Evolutionary conservation across 2,329 filamentous ascomycete species (phyloP).

Genomic region (Alternaria sp.): DNA sequence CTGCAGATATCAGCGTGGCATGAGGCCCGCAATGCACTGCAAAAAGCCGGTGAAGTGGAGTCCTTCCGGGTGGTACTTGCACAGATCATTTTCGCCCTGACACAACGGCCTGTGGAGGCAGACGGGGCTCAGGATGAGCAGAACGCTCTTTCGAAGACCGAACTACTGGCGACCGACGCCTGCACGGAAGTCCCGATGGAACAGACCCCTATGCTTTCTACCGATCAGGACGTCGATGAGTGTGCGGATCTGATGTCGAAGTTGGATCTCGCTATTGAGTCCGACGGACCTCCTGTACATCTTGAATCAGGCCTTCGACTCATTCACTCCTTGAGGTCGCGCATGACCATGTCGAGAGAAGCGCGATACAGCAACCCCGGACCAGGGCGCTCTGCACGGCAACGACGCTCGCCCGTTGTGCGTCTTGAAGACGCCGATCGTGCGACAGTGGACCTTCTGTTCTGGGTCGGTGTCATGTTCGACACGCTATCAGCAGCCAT

Average conservation of each 20-base stretch:
- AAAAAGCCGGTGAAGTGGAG: slow-evolving; percentile 49
- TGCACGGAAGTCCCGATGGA: neutral
- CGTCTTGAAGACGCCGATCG: slow-evolving; percentile 45
- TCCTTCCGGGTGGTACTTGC: slow-evolving; percentile 55
- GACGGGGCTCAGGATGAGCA: neutral
- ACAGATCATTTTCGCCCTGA: slow-evolving; percentile 55
- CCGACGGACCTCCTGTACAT: slow-evolving; percentile 47
- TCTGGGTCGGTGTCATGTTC: slow-evolving; percentile 66
- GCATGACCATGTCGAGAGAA: slow-evolving; percentile 32
- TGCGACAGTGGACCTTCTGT: slow-evolving; percentile 60
- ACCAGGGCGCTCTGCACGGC: slow-evolving; percentile 15
- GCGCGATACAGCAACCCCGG: slow-evolving; percentile 15
- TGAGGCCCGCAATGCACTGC: slow-evolving; percentile 49
- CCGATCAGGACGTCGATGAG: slow-evolving; percentile 26
- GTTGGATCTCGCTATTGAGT: slow-evolving; percentile 41
- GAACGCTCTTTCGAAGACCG: neutral
- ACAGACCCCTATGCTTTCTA: neutral
- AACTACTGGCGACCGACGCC: neutral
- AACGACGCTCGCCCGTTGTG: slow-evolving; percentile 19
- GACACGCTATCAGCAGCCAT: slow-evolving; percentile 64
- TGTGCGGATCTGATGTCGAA: slow-evolving; percentile 41
- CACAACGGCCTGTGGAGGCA: slow-evolving; percentile 48
- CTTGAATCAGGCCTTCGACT: slow-evolving; percentile 51
- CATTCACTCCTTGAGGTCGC: slow-evolving; percentile 45
- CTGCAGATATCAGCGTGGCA: slow-evolving; percentile 53